phyloP scores from a whole-genome alignment of 495 filamentous ascomycete species.

The Tuber melanosporum region DNA sequence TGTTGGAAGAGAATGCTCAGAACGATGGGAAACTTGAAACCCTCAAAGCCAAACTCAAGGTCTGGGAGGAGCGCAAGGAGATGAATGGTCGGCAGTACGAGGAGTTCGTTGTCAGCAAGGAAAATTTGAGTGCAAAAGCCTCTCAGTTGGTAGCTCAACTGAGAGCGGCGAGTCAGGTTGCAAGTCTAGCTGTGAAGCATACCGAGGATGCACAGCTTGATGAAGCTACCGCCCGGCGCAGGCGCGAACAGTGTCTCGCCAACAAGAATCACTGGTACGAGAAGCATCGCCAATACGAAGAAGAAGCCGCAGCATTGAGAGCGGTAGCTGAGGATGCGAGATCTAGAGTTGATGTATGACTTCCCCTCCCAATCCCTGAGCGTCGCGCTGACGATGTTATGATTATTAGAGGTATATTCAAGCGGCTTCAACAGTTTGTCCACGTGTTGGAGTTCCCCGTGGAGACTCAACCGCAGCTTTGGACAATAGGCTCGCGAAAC shows the following conservation, averaged over 20 bases:
- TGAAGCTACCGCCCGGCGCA: constrained; percentile 12
- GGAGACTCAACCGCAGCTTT: constrained; percentile 61
- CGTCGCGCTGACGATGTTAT: background rate
- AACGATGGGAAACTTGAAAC: constrained; percentile 58
- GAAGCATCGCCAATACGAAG: constrained; percentile 39
- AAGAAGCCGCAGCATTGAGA: constrained; percentile 49
- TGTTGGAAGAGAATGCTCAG: constrained; percentile 53
- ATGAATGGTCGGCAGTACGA: constrained; percentile 24
- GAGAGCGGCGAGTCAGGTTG: constrained; percentile 44
- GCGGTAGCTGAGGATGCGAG: constrained; percentile 42
- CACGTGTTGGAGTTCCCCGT: constrained; percentile 59
- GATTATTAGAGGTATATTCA: constrained; percentile 47
- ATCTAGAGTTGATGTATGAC: background rate
- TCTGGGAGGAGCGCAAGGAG: constrained; percentile 6
- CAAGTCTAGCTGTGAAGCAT: constrained; percentile 40
- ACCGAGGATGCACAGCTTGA: constrained; percentile 28
- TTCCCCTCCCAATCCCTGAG: background rate
- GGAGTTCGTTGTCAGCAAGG: constrained; percentile 52
- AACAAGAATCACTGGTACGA: constrained; percentile 40
- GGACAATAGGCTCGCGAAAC: constrained; percentile 56
- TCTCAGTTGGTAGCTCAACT: constrained; percentile 32
- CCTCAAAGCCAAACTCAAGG: constrained; percentile 50
- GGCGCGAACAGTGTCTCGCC: constrained; percentile 44
- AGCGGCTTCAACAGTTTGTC: constrained; percentile 54
- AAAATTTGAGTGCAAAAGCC: constrained; percentile 45